Conservation (phyloP, 1,284 basidiomycete genomes). For the Rhodotorula sp. region DNA sequence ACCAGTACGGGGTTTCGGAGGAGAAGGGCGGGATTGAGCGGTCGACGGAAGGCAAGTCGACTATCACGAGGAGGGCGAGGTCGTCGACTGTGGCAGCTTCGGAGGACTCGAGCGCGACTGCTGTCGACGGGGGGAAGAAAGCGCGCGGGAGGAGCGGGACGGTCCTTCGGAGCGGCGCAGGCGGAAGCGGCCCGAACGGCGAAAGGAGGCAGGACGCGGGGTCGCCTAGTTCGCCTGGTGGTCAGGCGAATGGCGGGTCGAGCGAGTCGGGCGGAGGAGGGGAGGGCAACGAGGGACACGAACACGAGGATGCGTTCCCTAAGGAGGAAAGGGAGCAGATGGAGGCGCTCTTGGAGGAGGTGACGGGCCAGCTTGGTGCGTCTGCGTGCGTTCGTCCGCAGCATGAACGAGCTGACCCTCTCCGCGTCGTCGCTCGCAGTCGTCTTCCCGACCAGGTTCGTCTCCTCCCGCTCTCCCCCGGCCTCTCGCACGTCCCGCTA, state of each 20-base stretch:
- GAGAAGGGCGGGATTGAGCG: slow-evolving; percentile 12
- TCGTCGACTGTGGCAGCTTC: slow-evolving; percentile 43
- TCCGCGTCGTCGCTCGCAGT: slow-evolving; percentile 52
- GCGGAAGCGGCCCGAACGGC: neutral
- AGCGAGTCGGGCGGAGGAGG: neutral
- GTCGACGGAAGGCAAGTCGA: slow-evolving; percentile 12
- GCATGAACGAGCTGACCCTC: neutral
- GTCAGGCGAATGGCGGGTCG: neutral
- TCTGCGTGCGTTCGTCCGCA: slow-evolving; percentile 5
- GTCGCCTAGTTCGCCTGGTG: neutral
- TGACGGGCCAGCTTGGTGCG: slow-evolving; percentile 80
- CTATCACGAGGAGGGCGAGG: slow-evolving; percentile 27
- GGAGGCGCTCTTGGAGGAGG: slow-evolving; percentile 71
- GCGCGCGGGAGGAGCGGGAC: slow-evolving; percentile 19
- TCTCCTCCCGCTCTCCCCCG: too few relatives aligned
- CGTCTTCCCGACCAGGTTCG: slow-evolving; percentile 38
- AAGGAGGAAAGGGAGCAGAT: slow-evolving; percentile 76
- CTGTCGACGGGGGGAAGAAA: slow-evolving; percentile 7
- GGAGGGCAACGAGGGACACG: slow-evolving; percentile 4
- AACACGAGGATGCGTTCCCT: slow-evolving; percentile 54
- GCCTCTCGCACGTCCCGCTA: neutral
- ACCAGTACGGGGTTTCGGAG: neutral
- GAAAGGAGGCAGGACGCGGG: neutral
- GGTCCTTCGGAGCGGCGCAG: slow-evolving; percentile 13
- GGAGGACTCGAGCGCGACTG: slow-evolving; percentile 11